Conservation (phyloP, 1,284 basidiomycete genomes). For the Prillingera fragicola region DNA sequence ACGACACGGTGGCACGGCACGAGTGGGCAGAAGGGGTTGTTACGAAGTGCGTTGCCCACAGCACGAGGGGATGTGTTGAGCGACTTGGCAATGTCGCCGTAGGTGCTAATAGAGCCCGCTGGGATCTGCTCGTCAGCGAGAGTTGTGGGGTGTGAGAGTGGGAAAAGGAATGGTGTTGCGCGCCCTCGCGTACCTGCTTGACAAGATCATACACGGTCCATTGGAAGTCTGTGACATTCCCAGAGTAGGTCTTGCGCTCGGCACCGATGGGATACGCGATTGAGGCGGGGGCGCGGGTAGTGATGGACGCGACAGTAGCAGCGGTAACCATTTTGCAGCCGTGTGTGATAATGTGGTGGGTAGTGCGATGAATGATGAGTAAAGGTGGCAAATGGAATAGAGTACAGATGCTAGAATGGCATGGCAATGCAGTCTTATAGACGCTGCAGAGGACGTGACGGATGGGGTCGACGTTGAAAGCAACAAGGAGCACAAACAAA, state of each 20-base stretch:
- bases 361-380: no score
- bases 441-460: no score
- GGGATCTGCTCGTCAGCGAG: background rate
- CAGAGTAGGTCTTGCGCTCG: background rate
- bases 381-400: no score
- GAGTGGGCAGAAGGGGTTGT: slow-evolving; percentile 1
- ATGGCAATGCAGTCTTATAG: no score
- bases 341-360: no score
- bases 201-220: slow-evolving; percentile 1
- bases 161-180: background rate
- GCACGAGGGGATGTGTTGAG: slow-evolving; percentile 1
- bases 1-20: slow-evolving; percentile 2
- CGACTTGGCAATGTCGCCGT: background rate
- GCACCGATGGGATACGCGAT: background rate
- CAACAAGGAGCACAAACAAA: no score
- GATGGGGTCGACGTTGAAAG: no score
- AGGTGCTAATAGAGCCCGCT: background rate
- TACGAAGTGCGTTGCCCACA: background rate
- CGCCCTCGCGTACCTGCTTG: background rate
- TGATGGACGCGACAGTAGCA: background rate
- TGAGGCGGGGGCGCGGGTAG: background rate
- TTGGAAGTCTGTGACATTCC: background rate
- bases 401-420: no score
- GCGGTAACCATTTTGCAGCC: no score
- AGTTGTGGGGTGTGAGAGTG: no score